phyloP scores from a whole-genome alignment of 768 basidiomycete genomes.

The Cyathus striatus region DNA sequence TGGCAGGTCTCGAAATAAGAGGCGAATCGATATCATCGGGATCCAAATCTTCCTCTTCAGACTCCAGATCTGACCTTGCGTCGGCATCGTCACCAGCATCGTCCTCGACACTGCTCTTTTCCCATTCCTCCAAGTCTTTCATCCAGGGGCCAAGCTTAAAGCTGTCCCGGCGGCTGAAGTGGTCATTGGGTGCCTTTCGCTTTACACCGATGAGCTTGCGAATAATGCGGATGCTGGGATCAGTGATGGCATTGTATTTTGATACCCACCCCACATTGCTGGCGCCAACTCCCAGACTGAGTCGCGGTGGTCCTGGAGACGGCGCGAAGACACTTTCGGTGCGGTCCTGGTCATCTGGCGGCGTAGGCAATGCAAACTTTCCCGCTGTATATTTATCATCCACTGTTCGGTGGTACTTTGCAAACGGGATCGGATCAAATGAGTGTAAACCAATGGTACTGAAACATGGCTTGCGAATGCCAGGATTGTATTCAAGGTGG shows the following conservation, averaged over 20 bases:
- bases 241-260: conserved; percentile 57
- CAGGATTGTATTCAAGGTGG: conserved; percentile 30
- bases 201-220: conserved; percentile 67
- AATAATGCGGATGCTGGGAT: conserved; percentile 68
- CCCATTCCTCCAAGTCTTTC: conserved; percentile 46
- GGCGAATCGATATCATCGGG: conserved; percentile 26
- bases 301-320: conserved; percentile 10
- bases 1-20: conserved; percentile 48
- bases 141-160: conserved; percentile 37
- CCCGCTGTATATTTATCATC: conserved; percentile 75
- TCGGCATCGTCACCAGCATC: conserved; percentile 24
- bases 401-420: conserved; percentile 49
- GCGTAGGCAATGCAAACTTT: conserved; percentile 68
- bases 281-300: background rate
- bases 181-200: conserved; percentile 43
- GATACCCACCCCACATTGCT: conserved; percentile 46
- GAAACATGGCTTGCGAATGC: conserved; percentile 16
- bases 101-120: conserved; percentile 15
- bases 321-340: conserved; percentile 17
- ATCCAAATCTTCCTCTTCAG: conserved; percentile 28
- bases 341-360: conserved; percentile 46
- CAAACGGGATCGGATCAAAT: conserved; percentile 80
- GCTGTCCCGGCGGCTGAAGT: conserved; percentile 21
- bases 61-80: conserved; percentile 27
- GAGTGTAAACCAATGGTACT: conserved; percentile 12